Percentiles rank a stretch among this genome's conserved stretches.
phyloP scores from a whole-genome alignment of 179 eudicot genomes.

The Amaranthus tricolor region DNA sequence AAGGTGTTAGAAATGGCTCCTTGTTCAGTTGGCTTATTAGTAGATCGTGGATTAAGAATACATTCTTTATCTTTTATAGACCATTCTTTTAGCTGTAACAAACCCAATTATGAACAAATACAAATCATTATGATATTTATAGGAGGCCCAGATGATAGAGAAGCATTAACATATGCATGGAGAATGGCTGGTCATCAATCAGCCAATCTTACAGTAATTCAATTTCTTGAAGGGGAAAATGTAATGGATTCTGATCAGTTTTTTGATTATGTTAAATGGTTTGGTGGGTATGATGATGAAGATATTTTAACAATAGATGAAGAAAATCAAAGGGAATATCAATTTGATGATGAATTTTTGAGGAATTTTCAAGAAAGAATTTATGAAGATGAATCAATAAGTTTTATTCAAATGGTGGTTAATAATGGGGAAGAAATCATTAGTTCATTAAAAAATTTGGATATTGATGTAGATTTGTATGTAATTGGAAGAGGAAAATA shows the following conservation, averaged over 20 bases:
- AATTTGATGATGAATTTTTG: conserved; percentile 28
- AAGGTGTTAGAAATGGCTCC: conserved; percentile 31
- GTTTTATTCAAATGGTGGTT: conserved; percentile 31
- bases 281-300: not conserved
- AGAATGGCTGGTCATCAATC: conserved; percentile 28
- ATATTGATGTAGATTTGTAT: conserved; percentile 35
- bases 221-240: conserved; percentile 25
- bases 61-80: not conserved
- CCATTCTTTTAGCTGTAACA: not conserved
- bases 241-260: conserved; percentile 17
- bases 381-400: conserved; percentile 21
- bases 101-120: not conserved
- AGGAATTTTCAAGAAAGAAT: conserved; percentile 1
- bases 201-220: conserved; percentile 30
- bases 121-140: conserved; percentile 31
- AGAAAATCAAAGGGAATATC: conserved; percentile 24
- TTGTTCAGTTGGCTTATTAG: conserved; percentile 36
- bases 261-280: not conserved
- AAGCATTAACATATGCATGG: conserved; percentile 38
- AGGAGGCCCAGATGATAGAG: conserved; percentile 45
- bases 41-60: conserved; percentile 38
- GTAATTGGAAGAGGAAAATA: conserved; percentile 45
- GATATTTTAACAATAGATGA: conserved; percentile 3
- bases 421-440: conserved; percentile 41
- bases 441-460: conserved; percentile 29